phyloP scores from a whole-genome alignment of 306 rosid species.

The Fragaria vesca region DNA sequence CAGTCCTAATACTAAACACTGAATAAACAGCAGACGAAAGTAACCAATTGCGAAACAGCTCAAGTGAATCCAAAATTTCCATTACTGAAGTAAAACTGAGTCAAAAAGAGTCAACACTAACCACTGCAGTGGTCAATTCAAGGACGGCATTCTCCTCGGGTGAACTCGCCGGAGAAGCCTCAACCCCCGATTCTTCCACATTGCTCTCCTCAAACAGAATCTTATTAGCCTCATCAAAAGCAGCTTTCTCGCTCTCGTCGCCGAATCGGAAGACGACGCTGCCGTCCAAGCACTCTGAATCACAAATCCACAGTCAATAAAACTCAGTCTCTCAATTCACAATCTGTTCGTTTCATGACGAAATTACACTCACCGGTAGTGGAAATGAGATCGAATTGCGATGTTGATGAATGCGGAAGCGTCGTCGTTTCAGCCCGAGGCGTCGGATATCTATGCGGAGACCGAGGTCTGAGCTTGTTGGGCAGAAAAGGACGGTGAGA shows the following conservation, averaged over 20 bases:
- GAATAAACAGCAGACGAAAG: not conserved
- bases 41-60: not conserved
- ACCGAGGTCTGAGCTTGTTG: slow-evolving; percentile 26
- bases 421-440: slow-evolving; percentile 4
- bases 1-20: not conserved
- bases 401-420: slow-evolving; percentile 39
- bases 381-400: slow-evolving; percentile 39
- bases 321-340: not conserved
- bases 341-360: not conserved
- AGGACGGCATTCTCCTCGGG: not conserved
- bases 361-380: slow-evolving; percentile 37
- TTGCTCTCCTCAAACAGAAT: not conserved
- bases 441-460: slow-evolving; percentile 27
- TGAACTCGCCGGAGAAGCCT: not conserved
- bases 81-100: not conserved
- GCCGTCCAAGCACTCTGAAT: slow-evolving; percentile 56
- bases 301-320: slow-evolving; percentile 5
- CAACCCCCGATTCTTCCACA: not conserved
- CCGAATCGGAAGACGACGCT: slow-evolving; percentile 57
- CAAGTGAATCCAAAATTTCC: not conserved
- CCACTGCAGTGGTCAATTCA: not conserved
- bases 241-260: slow-evolving; percentile 37
- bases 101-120: not conserved
- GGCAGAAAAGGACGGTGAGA: not conserved
- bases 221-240: not conserved